Conservation (phyloP, 768 basidiomycete genomes). For the Gymnopilus dilepis region DNA sequence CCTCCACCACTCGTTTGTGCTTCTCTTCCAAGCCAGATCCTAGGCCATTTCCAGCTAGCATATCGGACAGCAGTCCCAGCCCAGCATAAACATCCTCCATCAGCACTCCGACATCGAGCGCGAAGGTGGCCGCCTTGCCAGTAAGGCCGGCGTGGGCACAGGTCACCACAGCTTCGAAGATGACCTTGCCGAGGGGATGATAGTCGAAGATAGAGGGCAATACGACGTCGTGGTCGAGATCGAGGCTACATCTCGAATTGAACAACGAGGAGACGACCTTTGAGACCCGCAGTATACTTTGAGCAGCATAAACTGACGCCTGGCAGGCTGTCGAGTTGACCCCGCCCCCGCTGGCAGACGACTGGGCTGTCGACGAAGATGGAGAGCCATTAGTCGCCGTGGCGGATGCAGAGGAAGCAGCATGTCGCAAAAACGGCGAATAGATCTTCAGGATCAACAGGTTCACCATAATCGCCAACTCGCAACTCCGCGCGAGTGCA, state of each 20-base stretch:
- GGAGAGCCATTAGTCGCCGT: conserved; percentile 20
- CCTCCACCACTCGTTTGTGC: conserved; percentile 22
- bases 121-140: conserved; percentile 31
- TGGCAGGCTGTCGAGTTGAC: conserved; percentile 39
- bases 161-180: conserved; percentile 68
- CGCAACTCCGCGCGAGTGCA: conserved; percentile 50
- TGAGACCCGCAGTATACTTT: conserved; percentile 61
- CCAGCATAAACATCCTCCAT: conserved; percentile 33
- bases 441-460: conserved; percentile 67
- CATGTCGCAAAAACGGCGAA: conserved; percentile 62
- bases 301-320: conserved; percentile 69
- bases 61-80: conserved; percentile 30
- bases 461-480: conserved; percentile 65
- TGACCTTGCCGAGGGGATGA: conserved; percentile 55
- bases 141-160: conserved; percentile 66
- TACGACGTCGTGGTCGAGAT: not conserved
- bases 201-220: conserved; percentile 29
- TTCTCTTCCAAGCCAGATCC: conserved; percentile 25
- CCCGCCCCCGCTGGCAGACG: conserved; percentile 44
- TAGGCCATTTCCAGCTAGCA: conserved; percentile 14
- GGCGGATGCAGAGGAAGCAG: not conserved
- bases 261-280: conserved; percentile 43
- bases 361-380: not conserved
- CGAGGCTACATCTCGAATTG: not conserved
- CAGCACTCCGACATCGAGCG: conserved; percentile 11